A percentile compares a stretch with the other conserved stretches of the same genome.
These are phyloP conservation scores for Vaccinium macrocarpon DNA, from an alignment of 148 eudicot genomes.

Conservation along the genomic window DNA sequence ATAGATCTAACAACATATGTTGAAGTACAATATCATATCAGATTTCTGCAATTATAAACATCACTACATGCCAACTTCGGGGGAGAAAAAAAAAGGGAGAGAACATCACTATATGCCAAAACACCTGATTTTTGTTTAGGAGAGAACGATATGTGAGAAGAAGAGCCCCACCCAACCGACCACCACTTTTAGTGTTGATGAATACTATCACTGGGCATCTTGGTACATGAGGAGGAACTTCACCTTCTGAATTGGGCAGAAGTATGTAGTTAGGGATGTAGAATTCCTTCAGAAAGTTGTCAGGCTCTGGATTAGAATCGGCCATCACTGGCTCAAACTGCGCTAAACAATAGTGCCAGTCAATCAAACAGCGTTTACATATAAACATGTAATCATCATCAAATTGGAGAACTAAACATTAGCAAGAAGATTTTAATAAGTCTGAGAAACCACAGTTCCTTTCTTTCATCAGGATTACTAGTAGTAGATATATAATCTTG, in stretches of 20 bases:
- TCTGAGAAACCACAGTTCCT: neutral
- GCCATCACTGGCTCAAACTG: conserved; percentile 40
- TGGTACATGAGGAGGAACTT: conserved; percentile 36
- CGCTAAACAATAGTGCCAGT: neutral
- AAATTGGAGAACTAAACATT: neutral
- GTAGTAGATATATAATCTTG: neutral
- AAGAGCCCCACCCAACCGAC: conserved; percentile 89
- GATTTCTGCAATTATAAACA: conserved; percentile 2
- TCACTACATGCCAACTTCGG: neutral
- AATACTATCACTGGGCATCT: conserved; percentile 78
- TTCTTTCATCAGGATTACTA: neutral
- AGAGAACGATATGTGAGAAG: conserved; percentile 69
- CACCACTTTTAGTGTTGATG: conserved; percentile 93
- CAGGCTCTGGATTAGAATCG: conserved; percentile 25
- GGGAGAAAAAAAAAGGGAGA: neutral
- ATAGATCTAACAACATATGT: neutral
- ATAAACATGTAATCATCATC: no score
- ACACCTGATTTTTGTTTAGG: conserved; percentile 73
- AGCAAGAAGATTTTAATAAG: neutral
- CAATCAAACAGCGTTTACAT: no score
- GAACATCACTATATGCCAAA: conserved; percentile 1
- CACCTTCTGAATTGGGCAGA: conserved; percentile 31
- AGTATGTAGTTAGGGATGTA: conserved; percentile 71
- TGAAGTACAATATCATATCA: neutral
- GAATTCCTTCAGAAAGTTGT: conserved; percentile 44